Evolutionary conservation across 495 filamentous ascomycete genomes (phyloP).

Genomic region (Pyronema domesticum): DNA sequence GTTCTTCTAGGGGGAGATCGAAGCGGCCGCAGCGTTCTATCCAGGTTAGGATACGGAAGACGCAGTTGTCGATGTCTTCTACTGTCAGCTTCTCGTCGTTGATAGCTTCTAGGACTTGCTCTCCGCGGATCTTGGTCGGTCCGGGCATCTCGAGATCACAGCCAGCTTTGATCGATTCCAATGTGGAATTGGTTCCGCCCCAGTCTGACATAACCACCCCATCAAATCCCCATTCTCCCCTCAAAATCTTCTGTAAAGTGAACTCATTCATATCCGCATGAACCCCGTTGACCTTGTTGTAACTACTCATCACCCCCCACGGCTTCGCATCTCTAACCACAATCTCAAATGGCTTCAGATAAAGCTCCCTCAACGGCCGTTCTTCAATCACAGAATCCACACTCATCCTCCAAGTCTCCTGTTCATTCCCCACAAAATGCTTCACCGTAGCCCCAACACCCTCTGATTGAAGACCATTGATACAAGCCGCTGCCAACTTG

Average conservation of each 20-base stretch:
- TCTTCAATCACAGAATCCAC: slow-evolving; percentile 54
- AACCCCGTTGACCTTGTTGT: slow-evolving; percentile 63
- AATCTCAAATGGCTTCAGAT: slow-evolving; percentile 66
- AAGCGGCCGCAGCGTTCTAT: slow-evolving; percentile 36
- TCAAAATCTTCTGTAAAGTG: slow-evolving; percentile 52
- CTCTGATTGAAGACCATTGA: slow-evolving; percentile 54
- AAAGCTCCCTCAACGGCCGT: slow-evolving; percentile 61
- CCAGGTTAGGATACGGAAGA: slow-evolving; percentile 48
- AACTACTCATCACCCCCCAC: slow-evolving; percentile 69
- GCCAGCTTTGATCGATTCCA: slow-evolving; percentile 52
- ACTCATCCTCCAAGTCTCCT: slow-evolving; percentile 61
- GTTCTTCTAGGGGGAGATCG: slow-evolving; percentile 35
- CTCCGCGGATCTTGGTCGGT: slow-evolving; percentile 49
- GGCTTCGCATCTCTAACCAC: slow-evolving; percentile 61
- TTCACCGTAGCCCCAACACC: slow-evolving; percentile 67
- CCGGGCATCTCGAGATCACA: slow-evolving; percentile 68
- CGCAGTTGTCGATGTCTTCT: slow-evolving; percentile 24
- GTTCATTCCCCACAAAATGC: slow-evolving; percentile 74
- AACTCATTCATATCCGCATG: slow-evolving; percentile 60
- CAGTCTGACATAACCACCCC: slow-evolving; percentile 60
- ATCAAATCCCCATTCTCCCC: slow-evolving; percentile 61
- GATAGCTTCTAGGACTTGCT: slow-evolving; percentile 45
- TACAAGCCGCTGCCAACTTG: slow-evolving; percentile 52
- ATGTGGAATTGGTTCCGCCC: slow-evolving; percentile 51
- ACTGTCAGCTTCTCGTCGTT: slow-evolving; percentile 37